Evolutionary conservation across 2,329 filamentous ascomycete species (phyloP).

Genomic region (Diaporthe longicolla): DNA sequence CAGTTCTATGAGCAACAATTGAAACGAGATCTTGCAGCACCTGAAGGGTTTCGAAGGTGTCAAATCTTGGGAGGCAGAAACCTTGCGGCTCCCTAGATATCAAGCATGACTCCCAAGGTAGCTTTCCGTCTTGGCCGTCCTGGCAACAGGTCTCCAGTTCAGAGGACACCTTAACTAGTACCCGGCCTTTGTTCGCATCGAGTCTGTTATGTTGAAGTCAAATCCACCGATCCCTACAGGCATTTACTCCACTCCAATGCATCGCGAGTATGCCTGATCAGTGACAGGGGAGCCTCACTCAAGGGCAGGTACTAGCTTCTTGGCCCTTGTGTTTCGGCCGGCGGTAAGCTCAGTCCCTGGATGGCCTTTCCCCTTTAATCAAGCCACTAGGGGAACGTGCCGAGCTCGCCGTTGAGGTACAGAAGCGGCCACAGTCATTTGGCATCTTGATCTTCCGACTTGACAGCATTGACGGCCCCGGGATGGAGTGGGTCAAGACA

Average conservation of each 20-base stretch:
- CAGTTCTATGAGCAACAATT: neutral
- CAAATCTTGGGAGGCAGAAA: neutral
- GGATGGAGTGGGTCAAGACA: neutral
- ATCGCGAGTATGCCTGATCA: too few relatives aligned
- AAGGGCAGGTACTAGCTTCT: neutral
- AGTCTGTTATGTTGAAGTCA: neutral
- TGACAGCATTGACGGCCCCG: slow-evolving; percentile 12
- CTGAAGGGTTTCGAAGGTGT: neutral
- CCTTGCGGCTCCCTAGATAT: slow-evolving; percentile 2
- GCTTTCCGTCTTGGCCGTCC: slow-evolving; percentile 4
- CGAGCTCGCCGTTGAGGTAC: slow-evolving; percentile 14
- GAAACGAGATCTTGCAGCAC: neutral
- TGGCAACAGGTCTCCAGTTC: neutral
- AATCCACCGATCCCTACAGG: too few relatives aligned
- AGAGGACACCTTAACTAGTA: neutral
- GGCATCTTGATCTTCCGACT: neutral
- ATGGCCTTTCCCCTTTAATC: neutral
- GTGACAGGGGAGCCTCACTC: neutral
- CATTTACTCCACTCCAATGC: neutral
- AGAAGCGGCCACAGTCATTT: neutral
- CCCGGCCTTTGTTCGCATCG: neutral
- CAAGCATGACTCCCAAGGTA: slow-evolving; percentile 13
- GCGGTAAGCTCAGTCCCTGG: slow-evolving; percentile 4
- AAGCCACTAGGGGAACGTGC: slow-evolving; percentile 17
- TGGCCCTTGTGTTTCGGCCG: slow-evolving; percentile 9